Evolutionary conservation across 2,329 filamentous ascomycete species (phyloP).

Genomic region (Microcyclosporella mali): DNA sequence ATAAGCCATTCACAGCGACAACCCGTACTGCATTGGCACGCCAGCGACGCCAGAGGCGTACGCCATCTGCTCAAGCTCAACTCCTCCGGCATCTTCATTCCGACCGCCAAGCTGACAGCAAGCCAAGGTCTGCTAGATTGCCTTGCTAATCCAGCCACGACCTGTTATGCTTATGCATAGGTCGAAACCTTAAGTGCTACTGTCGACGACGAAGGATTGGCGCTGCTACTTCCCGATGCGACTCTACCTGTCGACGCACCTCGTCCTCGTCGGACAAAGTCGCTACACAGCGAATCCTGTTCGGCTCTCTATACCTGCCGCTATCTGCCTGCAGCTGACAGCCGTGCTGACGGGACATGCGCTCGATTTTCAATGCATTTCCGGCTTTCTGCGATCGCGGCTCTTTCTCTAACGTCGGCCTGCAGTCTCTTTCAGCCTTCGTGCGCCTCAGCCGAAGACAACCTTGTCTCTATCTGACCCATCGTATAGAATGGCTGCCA

Average conservation of each 20-base stretch:
- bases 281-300: background rate
- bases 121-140: constrained; percentile 2
- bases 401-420: background rate
- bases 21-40: constrained; percentile 2
- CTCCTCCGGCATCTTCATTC: constrained; percentile 17
- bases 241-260: constrained; percentile 9
- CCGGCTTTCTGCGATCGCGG: background rate
- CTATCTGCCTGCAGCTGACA: background rate
- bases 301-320: background rate
- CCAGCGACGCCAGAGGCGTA: constrained; percentile 11
- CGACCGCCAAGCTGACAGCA: constrained; percentile 11
- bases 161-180: constrained; percentile 23
- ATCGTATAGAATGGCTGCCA: background rate
- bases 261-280: background rate
- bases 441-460: no score
- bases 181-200: constrained; percentile 12
- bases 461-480: no score
- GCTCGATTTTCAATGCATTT: no score
- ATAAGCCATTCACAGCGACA: constrained; percentile 3
- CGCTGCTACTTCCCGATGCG: constrained; percentile 20
- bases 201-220: constrained; percentile 12
- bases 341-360: background rate
- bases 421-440: no score
- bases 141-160: constrained; percentile 9
- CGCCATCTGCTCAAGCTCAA: constrained; percentile 15